Conservation (phyloP, 2,329 filamentous ascomycete genomes). For the Nothophaeocryptopus gaeumannii region DNA sequence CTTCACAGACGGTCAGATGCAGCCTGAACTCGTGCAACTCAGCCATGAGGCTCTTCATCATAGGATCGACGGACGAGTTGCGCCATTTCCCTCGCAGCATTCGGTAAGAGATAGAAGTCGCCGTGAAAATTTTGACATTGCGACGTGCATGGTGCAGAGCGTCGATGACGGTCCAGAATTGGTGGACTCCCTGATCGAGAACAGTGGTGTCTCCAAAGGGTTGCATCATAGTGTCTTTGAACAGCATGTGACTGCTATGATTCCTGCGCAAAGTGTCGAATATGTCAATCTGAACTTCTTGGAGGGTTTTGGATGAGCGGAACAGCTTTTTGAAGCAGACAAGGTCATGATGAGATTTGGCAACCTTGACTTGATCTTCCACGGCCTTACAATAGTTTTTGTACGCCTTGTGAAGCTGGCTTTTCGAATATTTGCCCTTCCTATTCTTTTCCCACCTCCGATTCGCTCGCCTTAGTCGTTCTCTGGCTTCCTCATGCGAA, state of each 20-base stretch:
- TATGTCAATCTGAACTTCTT: not conserved
- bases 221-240: not conserved
- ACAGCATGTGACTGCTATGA: not conserved
- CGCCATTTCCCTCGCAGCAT: not conserved
- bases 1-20: not conserved
- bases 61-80: not conserved
- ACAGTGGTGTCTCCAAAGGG: slow-evolving; percentile 1
- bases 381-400: not conserved
- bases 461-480: too few relatives aligned
- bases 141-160: not conserved
- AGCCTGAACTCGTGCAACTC: not conserved
- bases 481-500: too few relatives aligned
- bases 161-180: slow-evolving; percentile 4
- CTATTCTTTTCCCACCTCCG: too few relatives aligned
- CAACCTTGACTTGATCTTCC: not conserved
- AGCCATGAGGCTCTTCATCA: slow-evolving; percentile 1
- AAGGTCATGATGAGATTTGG: not conserved
- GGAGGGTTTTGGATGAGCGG: not conserved
- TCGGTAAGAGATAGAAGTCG: not conserved
- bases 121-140: not conserved
- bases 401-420: not conserved
- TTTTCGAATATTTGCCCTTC: not conserved
- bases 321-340: not conserved
- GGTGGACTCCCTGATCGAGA: slow-evolving; percentile 6
- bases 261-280: not conserved